phyloP scores from a whole-genome alignment of 2,329 filamentous ascomycete genomes.

The Orbilia quercus region DNA sequence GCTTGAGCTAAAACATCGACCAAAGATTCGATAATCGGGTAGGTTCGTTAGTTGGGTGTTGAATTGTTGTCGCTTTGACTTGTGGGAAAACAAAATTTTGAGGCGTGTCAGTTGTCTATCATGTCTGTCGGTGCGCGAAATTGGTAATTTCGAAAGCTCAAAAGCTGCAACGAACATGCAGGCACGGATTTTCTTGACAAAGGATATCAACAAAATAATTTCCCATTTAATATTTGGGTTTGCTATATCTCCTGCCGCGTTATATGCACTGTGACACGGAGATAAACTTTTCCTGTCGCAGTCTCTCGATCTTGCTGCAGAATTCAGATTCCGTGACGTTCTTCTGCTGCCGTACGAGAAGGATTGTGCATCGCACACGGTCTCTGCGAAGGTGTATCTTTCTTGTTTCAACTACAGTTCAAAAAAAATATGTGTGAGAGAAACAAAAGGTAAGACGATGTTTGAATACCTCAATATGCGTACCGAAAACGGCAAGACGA shows the following conservation, averaged over 20 bases:
- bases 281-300: neutral
- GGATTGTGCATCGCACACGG: neutral
- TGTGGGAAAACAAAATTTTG: neutral
- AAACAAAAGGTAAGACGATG: neutral
- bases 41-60: neutral
- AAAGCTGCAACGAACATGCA: slow-evolving; percentile 11
- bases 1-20: neutral
- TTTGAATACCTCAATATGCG: too few relatives aligned
- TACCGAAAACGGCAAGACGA: too few relatives aligned
- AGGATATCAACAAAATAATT: too few relatives aligned
- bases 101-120: neutral
- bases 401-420: neutral
- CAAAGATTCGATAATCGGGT: neutral
- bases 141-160: too few relatives aligned
- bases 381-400: neutral
- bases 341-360: neutral
- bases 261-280: neutral
- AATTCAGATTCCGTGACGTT: neutral
- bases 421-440: neutral
- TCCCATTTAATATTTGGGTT: too few relatives aligned
- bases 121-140: too few relatives aligned
- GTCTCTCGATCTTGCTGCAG: neutral
- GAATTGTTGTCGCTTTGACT: too few relatives aligned
- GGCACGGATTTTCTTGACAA: too few relatives aligned
- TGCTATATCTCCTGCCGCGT: neutral